Conservation (phyloP, 805 yeast species). For the Jamesozyma lodderae region DNA sequence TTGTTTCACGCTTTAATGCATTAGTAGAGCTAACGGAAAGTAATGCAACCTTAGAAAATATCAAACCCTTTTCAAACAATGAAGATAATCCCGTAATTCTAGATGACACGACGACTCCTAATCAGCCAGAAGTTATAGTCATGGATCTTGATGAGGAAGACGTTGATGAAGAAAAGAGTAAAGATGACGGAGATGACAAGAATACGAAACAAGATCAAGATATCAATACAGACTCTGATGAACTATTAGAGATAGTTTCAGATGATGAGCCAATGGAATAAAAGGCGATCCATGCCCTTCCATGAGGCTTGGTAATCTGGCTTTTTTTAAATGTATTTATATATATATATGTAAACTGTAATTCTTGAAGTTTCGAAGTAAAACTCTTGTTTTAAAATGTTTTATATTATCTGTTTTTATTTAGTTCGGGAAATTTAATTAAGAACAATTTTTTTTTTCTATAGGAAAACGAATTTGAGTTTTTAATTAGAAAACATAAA, state of each 20-base stretch:
- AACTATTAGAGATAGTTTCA: constrained; percentile 9
- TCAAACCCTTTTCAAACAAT: constrained; percentile 27
- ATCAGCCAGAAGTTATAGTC: constrained; percentile 7
- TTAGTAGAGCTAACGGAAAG: constrained; percentile 29
- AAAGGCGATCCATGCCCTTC: too few species aligned
- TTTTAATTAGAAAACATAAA: too few species aligned
- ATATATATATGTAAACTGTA: too few species aligned
- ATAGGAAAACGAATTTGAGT: too few species aligned
- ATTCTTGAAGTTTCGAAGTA: not conserved
- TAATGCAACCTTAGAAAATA: constrained; percentile 24
- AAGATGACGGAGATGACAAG: not conserved
- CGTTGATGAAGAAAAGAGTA: constrained; percentile 1
- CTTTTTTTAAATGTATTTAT: too few species aligned
- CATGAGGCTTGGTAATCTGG: too few species aligned
- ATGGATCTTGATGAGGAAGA: constrained; percentile 22
- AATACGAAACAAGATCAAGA: not conserved
- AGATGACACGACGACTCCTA: constrained; percentile 15
- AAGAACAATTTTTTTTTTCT: too few species aligned
- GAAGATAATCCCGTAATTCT: constrained; percentile 26
- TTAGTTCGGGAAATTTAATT: too few species aligned
- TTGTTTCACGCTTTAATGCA: constrained; percentile 29
- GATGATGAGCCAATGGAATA: not conserved
- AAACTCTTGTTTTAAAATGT: not conserved
- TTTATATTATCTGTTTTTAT: too few species aligned
- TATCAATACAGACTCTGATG: constrained; percentile 11